A percentile compares a stretch with the other conserved stretches of the same genome.
These are phyloP conservation scores for Sporobolomyces phaffii DNA, from an alignment of 768 basidiomycete genomes.

Conservation along the genomic window DNA sequence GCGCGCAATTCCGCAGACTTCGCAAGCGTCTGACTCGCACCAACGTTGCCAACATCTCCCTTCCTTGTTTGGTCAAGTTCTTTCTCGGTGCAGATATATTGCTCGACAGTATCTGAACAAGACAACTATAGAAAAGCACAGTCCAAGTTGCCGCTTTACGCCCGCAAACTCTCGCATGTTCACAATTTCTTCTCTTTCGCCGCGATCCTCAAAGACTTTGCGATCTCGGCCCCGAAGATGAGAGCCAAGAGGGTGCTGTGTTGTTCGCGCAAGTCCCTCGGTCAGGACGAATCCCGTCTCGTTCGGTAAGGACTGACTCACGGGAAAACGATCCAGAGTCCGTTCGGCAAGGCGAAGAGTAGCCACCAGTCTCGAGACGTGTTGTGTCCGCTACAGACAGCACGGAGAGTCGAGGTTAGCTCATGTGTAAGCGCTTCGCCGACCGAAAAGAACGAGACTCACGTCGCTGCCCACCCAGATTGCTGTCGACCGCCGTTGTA, in stretches of 20 bases:
- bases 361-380: constrained; percentile 4
- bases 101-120: background rate
- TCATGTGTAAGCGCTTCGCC: no score
- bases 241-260: constrained; percentile 43
- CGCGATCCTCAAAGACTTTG: constrained; percentile 7
- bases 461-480: constrained; percentile 10
- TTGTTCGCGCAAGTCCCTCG: no score
- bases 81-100: no score
- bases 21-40: constrained; percentile 8
- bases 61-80: no score
- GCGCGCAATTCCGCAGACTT: background rate
- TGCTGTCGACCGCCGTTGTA: background rate
- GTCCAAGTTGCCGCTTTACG: no score
- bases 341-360: constrained; percentile 28
- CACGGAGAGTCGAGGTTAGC: no score
- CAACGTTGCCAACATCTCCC: background rate
- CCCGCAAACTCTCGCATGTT: background rate
- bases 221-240: constrained; percentile 48
- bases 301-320: no score
- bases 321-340: constrained; percentile 46
- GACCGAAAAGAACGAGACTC: background rate
- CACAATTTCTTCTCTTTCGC: constrained; percentile 23
- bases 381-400: constrained; percentile 34
- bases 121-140: no score
- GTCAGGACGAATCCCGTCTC: no score